phyloP scores from a whole-genome alignment of 805 yeast genomes.

The Nakazawaea ishiwadae region DNA sequence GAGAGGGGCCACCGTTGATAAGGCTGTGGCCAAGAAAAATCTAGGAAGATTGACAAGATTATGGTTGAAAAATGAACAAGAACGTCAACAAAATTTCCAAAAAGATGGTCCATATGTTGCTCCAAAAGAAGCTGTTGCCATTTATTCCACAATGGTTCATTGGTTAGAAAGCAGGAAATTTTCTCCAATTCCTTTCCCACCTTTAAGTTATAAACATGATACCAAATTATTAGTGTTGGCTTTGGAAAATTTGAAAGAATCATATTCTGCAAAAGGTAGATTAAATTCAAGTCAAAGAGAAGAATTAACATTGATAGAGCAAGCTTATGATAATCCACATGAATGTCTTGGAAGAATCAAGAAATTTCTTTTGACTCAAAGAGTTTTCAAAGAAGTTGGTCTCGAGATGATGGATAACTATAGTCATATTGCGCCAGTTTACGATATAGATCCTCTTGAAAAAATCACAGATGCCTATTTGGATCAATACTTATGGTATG shows the following conservation, averaged over 20 bases:
- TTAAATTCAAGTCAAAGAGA: conserved; percentile 85
- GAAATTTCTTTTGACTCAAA: conserved; percentile 74
- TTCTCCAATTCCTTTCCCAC: conserved; percentile 91
- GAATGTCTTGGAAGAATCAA: conserved; percentile 85
- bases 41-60: conserved; percentile 86
- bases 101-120: conserved; percentile 84
- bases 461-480: conserved; percentile 94
- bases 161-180: conserved; percentile 87
- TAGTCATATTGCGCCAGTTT: conserved; percentile 79
- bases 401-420: conserved; percentile 90
- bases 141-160: conserved; percentile 81
- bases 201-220: conserved; percentile 86
- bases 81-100: conserved; percentile 73
- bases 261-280: conserved; percentile 69
- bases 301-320: conserved; percentile 89
- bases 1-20: conserved; percentile 89
- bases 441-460: conserved; percentile 85
- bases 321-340: conserved; percentile 95
- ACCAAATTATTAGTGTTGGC: conserved; percentile 88
- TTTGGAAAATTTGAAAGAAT: conserved; percentile 79
- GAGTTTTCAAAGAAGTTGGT: conserved; percentile 87
- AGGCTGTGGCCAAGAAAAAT: conserved; percentile 90
- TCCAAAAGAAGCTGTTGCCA: conserved; percentile 83
- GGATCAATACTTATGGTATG: conserved; percentile 96
- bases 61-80: conserved; percentile 92